Base-by-base conservation (phyloP, 2,329 filamentous ascomycete species). In the Plenodomus tracheiphilus region DNA sequence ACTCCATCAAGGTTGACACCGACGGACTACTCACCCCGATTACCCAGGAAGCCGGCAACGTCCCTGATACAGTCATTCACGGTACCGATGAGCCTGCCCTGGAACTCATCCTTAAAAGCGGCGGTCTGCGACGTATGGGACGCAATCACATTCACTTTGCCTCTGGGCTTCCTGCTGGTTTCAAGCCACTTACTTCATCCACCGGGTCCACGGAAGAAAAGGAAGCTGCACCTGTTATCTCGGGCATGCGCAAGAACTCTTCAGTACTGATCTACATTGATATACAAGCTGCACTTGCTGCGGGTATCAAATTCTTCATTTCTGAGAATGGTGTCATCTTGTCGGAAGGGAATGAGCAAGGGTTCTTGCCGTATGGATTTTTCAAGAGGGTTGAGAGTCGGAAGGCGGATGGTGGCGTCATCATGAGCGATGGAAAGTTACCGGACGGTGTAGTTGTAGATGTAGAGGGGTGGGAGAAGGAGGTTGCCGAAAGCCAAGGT, bases 141-240 rank as follows among this genome's bases (percentile, higher is more conserved):
- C 76, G 94, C 45, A 95, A 88, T 55, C 93, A 97, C 66, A 87
- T 97, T 21, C 94, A 99, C 74, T 96, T 94, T 68, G 89, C 89
- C 2, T 84, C 85, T 5, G 91, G 89, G 0, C 75, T 92, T 11
- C 85, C 88, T 4, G 62, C 63, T 4, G 75, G 74, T 0, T 77
- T 79, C 60, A 68, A 58, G 25, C 28, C 53, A 4, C 46, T 62
- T 2, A 30, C 39, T 35, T 20, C 53, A 1, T 25, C 45, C 3
- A 41, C 50, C 43, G 68, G 68, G 43, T 58, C 59, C 35, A 58
- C 51, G 8, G 50, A 62, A 17, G 58, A 49, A 28, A 53, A 64
- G 58, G 59, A 59, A n/a, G 56, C 63, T 1, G 60, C 62, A n/a
- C 69, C 69, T 0, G 88, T 92, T 2, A 81, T 93, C 19, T 91